Evolutionary conservation across 2,329 filamentous ascomycete species (phyloP), one percentile per base, ranked within the genome.

Genomic region (Fusarium oligoseptatum): DNA sequence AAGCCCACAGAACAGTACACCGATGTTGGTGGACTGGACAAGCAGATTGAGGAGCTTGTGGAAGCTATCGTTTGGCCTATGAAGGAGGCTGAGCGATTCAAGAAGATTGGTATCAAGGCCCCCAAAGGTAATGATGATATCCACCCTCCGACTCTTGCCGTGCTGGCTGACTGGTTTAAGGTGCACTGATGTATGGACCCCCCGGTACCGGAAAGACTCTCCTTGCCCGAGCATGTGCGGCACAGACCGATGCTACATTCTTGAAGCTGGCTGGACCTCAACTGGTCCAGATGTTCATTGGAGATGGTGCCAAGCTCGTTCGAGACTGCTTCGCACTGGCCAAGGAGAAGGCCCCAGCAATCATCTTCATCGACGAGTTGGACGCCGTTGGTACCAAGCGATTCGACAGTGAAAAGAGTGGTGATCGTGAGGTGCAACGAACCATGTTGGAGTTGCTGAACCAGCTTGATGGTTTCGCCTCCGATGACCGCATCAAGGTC

Each of bases 1-100:
- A 99, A 99, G 89, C 97, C 97, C 11, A 98, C 95, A 43, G 97
- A 99, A 85, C 98, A 98, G 86, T 99, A 99, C 87, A 97, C 93
- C 64, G 97, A 99, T 86, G 97, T 99, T 15, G 97, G 97, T 85
- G 97, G 97, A 61, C 85, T 99, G 79, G 95, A 98, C 85, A 99
- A 99, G 87, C 97, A 99, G 88, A 99, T 99, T 81, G 96, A 98
- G 84, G 97, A 99, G 86, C 90, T 99, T 64, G 95, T 99, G 10
- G 97, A 99, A 87, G 97, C 97, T 66, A 97, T 99, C 60, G 97
- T 99, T 34, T 98, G 96, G 96, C 97, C 97, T 2, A 99, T 99
- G 97, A 98, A 98, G 90, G 96, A 99, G 86, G 95, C 97, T 2
- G 97, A 99, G 79, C 91, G 96, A 22, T 99, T 99, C 88, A 98